Base-by-base conservation (phyloP, 2,329 filamentous ascomycete species). In the Magnaporthales sp. region DNA sequence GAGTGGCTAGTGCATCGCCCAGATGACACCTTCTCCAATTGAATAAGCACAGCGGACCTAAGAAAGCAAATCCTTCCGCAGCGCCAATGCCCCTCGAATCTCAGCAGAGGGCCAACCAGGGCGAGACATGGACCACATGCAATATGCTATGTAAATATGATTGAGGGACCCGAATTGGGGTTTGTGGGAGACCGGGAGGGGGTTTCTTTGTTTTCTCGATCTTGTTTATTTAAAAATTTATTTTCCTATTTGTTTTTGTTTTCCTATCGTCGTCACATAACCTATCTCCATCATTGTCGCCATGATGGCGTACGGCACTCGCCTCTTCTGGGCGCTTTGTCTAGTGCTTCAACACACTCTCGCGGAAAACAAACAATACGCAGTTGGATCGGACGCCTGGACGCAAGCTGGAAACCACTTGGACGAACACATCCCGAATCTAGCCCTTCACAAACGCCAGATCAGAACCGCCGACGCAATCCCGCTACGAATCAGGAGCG, bases 1-100 rank as follows among this genome's bases (percentile, higher is more conserved):
- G 15, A 9, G 7, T 46, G 11, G 32, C 32, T 46, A 46, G 13
- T 46, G 32, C 32, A 19, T n/a, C 10, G 60, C 61, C 62, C 62
- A 38, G 62, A 63, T 63, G 62, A 38, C 62, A 63, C 15, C 27
- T 63, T 15, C 62, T 32, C 62, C 30, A 38, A 63, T 63, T 26
- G 30, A 46, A 46, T 46, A 46, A 46, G 38, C 38, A 46, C 38
- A 46, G 38, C 38, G 10, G 9, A 6, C 13, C 38, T 19, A n/a
- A 46, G 38, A 46, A 46, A 46, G 38, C 38, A 46, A 46, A 46
- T 38, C 19, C 38, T n/a, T 46, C 38, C 38, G 38, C 38, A 46
- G 38, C 38, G 38, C 38, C 38, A 46, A 46, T 19, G 38, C 38
- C 38, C 38, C 38, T 46, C 15, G 19, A 46, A 46, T 46, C n/a